phyloP scores from a whole-genome alignment of 176 grass and related monocot genomes.

The Musa troglodytarum region DNA sequence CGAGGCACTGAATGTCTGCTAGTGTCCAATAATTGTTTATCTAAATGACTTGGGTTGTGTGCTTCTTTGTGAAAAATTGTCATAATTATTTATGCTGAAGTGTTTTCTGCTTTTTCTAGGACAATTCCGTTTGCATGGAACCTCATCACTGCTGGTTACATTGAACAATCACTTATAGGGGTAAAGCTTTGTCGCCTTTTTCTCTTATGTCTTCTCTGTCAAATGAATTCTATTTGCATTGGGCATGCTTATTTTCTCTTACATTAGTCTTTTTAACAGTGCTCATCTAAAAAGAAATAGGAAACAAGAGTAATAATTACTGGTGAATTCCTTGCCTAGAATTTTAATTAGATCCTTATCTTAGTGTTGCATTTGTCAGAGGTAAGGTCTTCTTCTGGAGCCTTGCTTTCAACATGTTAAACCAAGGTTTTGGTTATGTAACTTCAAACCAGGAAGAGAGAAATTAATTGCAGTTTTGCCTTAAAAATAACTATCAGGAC shows the following conservation, averaged over 20 bases:
- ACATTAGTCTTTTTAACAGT: background rate
- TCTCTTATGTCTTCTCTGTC: background rate
- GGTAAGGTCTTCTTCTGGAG: background rate
- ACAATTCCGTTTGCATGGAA: conserved; percentile 97
- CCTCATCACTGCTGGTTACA: conserved; percentile 85
- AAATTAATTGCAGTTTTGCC: background rate
- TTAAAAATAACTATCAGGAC: background rate
- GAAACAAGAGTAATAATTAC: background rate
- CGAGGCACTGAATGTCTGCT: background rate
- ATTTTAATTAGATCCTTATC: background rate
- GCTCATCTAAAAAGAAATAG: background rate
- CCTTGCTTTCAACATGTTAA: background rate
- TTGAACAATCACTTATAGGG: conserved; percentile 86
- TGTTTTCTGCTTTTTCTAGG: conserved; percentile 24
- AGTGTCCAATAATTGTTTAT: background rate
- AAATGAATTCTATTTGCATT: conserved; percentile 1
- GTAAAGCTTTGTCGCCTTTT: conserved; percentile 35
- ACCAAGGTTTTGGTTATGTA: background rate
- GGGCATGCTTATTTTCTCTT: background rate
- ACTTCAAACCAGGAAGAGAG: background rate
- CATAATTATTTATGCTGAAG: conserved; percentile 8
- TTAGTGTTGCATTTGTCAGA: background rate
- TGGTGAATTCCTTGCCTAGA: background rate
- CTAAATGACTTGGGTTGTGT: background rate
- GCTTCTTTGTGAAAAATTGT: background rate